Evolutionary conservation across 78 protist genomes (phyloP).

Genomic region (Guillardia theta): DNA sequence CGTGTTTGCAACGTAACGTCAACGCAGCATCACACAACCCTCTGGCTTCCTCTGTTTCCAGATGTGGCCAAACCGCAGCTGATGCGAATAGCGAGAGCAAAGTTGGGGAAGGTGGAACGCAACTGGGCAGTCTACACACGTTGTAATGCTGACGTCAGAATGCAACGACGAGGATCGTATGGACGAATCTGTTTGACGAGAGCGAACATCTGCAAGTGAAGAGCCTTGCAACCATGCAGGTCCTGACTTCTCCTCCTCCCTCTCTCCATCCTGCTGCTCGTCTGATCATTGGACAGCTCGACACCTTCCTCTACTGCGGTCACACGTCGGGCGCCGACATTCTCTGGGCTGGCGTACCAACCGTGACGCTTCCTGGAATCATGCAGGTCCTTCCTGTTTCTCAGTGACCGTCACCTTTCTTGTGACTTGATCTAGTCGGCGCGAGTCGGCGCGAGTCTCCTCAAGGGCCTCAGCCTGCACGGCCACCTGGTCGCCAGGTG

Average conservation of each 20-base stretch:
- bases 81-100: background rate
- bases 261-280: background rate
- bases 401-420: background rate
- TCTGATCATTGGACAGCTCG: background rate
- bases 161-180: background rate
- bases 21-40: background rate
- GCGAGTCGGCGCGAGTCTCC: constrained; percentile 19
- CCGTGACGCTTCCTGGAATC: background rate
- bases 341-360: constrained; percentile 32
- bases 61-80: constrained; percentile 1
- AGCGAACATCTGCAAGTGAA: background rate
- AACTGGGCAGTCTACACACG: background rate
- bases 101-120: background rate
- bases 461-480: background rate
- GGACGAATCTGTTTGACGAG: background rate
- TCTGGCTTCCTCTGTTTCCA: constrained; percentile 30
- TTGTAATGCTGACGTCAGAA: background rate
- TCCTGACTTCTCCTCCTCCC: background rate
- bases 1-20: background rate
- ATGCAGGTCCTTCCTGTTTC: background rate
- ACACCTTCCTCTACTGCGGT: background rate
- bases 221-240: background rate
- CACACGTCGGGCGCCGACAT: constrained; percentile 24
- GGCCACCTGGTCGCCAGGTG: background rate
- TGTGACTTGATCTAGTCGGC: background rate